Base-by-base conservation (phyloP, 1,284 basidiomycete species). In the Pseudozyma sp. region DNA sequence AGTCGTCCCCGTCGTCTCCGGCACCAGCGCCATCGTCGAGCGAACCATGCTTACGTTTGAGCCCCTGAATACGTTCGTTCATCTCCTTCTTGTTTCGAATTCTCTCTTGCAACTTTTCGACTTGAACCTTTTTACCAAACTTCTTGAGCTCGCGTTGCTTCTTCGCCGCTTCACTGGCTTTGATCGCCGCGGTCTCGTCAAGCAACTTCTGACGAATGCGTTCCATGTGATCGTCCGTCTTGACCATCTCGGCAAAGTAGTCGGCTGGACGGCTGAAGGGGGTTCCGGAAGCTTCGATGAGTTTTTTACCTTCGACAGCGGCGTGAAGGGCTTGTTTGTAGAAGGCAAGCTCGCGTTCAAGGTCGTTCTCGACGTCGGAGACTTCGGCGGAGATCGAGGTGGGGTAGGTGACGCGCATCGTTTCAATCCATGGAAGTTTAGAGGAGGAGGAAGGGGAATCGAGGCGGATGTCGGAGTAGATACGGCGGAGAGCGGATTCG, bases 201-300 rank as follows among this genome's bases (percentile, higher is more conserved):
- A 99, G 89, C 38, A 98, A 87, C 38, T 92, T 90, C 80, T 95
- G 92, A 54, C 97, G 91, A 78, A 99, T 93, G 52, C 94, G 90
- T 85, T 97, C 95, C 97, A 99, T 99, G 87, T 99, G 97, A 21
- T 93, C 89, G 83, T 99, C 97, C 31, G 91, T 92, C 87, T 99
- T 99, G 81, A 98, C 92, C 96, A 99, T 99, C 87, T 99, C 96
- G 19, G 96, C 96, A 81, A 97, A 99, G 86, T 95, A 99, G 87
- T 99, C 97, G 0, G 89, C 80, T 0, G 96, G 96, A n/a, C 97
- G 91, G 11, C 92, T 91, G 86, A 97, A 99, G 1, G 94, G 91
- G 73, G 96, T 89, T 47, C 86, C 86, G 49, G 89, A 88, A 75
- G 91, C 89, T 80, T 92, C 91, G 50, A 93, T 93, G 35, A 93